Evolutionary conservation across 805 yeast genomes (phyloP).

Genomic region (Ogataea corticis): DNA sequence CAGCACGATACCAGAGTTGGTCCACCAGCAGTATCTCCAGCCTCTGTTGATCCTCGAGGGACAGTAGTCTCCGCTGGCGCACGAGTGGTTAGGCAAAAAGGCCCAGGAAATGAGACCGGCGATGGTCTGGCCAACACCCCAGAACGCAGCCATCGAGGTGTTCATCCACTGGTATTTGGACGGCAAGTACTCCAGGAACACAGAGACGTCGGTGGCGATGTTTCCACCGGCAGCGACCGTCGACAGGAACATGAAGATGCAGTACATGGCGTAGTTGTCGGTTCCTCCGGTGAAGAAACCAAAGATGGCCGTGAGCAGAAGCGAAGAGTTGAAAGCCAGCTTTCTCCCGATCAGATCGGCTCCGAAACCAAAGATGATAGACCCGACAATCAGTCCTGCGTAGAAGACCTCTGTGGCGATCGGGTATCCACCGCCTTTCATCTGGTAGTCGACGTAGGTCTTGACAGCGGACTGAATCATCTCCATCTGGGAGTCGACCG

Average conservation of each 20-base stretch:
- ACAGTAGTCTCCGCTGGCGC: slow-evolving; percentile 45
- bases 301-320: slow-evolving; percentile 49
- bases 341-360: slow-evolving; percentile 58
- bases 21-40: slow-evolving; percentile 60
- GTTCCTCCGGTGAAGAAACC: slow-evolving; percentile 57
- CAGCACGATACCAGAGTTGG: slow-evolving; percentile 53
- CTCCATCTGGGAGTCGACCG: slow-evolving; percentile 53
- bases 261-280: slow-evolving; percentile 49
- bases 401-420: slow-evolving; percentile 47
- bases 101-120: slow-evolving; percentile 57
- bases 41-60: slow-evolving; percentile 51
- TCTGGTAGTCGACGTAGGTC: slow-evolving; percentile 47
- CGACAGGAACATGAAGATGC: slow-evolving; percentile 46
- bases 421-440: slow-evolving; percentile 44
- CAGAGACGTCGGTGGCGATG: slow-evolving; percentile 53
- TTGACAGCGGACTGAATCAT: slow-evolving; percentile 40
- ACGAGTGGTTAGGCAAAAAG: slow-evolving; percentile 49
- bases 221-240: slow-evolving; percentile 58
- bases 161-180: slow-evolving; percentile 49
- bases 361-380: slow-evolving; percentile 55
- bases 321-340: slow-evolving; percentile 50
- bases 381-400: slow-evolving; percentile 54
- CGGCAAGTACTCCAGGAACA: slow-evolving; percentile 55
- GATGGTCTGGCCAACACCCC: slow-evolving; percentile 65
- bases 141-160: slow-evolving; percentile 49